These are phyloP conservation scores for Fraxinus anomala DNA, from an alignment of 257 asterid genomes.

Conservation along the genomic window DNA sequence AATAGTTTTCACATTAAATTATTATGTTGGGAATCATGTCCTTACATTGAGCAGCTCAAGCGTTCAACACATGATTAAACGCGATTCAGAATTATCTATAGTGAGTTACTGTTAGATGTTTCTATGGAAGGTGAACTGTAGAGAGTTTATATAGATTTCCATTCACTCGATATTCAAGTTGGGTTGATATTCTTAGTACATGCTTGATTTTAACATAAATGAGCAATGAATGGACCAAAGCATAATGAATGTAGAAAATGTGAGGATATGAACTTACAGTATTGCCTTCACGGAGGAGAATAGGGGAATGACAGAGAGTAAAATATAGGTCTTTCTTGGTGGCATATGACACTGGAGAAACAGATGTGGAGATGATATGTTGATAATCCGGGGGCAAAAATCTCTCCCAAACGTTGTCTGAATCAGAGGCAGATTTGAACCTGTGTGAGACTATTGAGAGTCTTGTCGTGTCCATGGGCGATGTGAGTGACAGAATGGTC, in stretches of 20 bases:
- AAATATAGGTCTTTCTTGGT: conserved; percentile 50
- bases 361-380: conserved; percentile 48
- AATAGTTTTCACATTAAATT: too few species aligned
- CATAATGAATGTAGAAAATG: too few species aligned
- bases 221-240: background rate
- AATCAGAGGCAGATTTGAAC: conserved; percentile 26
- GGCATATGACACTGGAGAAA: conserved; percentile 25
- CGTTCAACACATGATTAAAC: background rate
- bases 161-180: background rate
- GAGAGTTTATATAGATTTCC: background rate
- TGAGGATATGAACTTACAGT: conserved; percentile 34
- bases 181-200: background rate
- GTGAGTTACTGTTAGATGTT: background rate
- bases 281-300: conserved; percentile 48
- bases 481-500: conserved; percentile 22
- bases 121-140: background rate
- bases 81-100: background rate
- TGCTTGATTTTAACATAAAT: background rate
- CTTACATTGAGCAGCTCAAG: background rate
- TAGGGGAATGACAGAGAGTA: conserved; percentile 37
- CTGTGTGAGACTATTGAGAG: conserved; percentile 2
- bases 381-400: conserved; percentile 47
- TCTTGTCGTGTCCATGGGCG: conserved; percentile 20
- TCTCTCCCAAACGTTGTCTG: conserved; percentile 50
- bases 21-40: background rate